Evolutionary conservation across 164 flowering plant species (phyloP).

Genomic region (Stephania japonica): DNA sequence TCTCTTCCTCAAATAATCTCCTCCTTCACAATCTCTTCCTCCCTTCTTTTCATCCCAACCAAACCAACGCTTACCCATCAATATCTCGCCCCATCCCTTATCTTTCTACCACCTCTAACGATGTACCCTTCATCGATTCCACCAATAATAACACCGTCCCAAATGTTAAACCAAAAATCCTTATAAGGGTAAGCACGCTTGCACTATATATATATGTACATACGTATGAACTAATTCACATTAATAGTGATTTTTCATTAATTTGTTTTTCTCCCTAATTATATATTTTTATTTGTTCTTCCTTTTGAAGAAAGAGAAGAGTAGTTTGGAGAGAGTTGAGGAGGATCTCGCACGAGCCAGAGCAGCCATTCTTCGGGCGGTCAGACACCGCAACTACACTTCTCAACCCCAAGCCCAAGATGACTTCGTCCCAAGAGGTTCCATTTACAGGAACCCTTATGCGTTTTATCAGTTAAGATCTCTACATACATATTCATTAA

Average conservation of each 20-base stretch:
- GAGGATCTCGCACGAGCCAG: slow-evolving; percentile 6
- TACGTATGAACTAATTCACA: not conserved
- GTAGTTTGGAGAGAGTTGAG: not conserved
- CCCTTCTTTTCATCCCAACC: not conserved
- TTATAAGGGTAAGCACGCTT: not conserved
- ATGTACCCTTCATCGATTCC: not conserved
- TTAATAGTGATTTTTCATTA: too few relatives aligned
- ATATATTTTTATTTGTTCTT: not conserved
- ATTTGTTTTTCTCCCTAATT: too few relatives aligned
- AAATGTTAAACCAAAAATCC: not conserved
- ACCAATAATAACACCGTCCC: not conserved
- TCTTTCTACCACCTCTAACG: not conserved
- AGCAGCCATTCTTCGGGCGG: slow-evolving; percentile 2
- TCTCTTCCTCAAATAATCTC: not conserved
- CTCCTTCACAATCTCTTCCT: not conserved
- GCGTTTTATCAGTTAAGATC: slow-evolving; percentile 17
- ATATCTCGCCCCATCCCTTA: not conserved
- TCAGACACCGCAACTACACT: not conserved
- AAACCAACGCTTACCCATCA: not conserved
- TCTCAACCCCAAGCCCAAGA: not conserved
- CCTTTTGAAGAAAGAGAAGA: not conserved
- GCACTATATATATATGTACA: too few relatives aligned
- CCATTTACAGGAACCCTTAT: slow-evolving; percentile 16
- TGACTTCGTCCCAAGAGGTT: slow-evolving; percentile 8
- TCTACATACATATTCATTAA: not conserved